A percentile compares a stretch with the other conserved stretches of the same genome.
Evolutionary conservation across 768 basidiomycete species (phyloP).

Genomic region (Pleurotus tuber-regium): DNA sequence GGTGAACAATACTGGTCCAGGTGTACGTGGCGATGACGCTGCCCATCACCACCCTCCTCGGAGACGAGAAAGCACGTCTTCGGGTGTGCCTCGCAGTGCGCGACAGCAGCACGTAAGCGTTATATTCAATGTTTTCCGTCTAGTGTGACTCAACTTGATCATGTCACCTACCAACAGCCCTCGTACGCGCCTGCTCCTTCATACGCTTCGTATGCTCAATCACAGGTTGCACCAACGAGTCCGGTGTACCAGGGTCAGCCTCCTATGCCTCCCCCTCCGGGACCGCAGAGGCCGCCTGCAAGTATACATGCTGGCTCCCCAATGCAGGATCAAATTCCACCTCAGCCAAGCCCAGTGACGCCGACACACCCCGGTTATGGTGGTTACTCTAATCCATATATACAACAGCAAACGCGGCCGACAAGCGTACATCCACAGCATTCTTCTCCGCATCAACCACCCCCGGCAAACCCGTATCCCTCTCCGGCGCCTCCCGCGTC

Average conservation of each 20-base stretch:
- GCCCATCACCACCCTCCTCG: conserved; percentile 35
- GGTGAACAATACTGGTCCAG: conserved; percentile 29
- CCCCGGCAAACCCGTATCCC: conserved; percentile 45
- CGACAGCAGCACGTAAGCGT: conserved; percentile 51
- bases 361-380: conserved; percentile 34
- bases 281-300: conserved; percentile 8
- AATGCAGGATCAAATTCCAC: conserved; percentile 10
- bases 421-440: conserved; percentile 17
- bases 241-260: conserved; percentile 7
- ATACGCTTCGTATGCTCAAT: background rate
- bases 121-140: conserved; percentile 4
- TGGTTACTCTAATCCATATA: conserved; percentile 25
- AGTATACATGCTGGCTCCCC: conserved; percentile 10
- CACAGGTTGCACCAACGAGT: conserved; percentile 6
- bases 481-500: conserved; percentile 38
- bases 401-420: conserved; percentile 27
- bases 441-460: conserved; percentile 20
- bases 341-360: conserved; percentile 30
- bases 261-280: conserved; percentile 15
- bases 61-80: conserved; percentile 40
- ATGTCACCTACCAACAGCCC: background rate
- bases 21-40: conserved; percentile 33
- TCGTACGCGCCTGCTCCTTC: background rate
- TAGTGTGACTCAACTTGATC: background rate
- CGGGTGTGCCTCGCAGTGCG: conserved; percentile 41